phyloP scores from a whole-genome alignment of 2,329 filamentous ascomycete species.

The Ceratocystis destructans region DNA sequence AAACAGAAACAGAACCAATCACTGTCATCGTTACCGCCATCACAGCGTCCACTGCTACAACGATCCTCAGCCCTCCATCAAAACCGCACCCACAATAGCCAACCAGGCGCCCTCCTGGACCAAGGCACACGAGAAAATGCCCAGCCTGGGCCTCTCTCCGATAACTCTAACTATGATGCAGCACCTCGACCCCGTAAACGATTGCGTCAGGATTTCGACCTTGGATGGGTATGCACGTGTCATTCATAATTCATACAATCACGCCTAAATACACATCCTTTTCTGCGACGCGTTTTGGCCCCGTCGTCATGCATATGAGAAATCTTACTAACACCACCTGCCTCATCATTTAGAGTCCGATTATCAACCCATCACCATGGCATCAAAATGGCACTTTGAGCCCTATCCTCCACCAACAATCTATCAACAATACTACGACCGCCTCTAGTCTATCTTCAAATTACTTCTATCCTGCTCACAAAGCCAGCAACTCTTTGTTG shows the following conservation, averaged over 20 bases:
- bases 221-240: conserved; percentile 7
- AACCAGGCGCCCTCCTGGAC: not conserved
- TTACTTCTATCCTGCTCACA: not conserved
- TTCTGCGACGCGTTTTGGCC: too few species aligned
- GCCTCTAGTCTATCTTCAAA: not conserved
- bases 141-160: not conserved
- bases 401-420: not conserved
- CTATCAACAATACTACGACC: not conserved
- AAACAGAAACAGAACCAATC: not conserved
- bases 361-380: not conserved
- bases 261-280: not conserved
- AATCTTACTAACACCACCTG: not conserved
- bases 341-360: not conserved
- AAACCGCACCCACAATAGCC: not conserved
- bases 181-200: conserved; percentile 8
- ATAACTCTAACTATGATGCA: not conserved
- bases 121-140: not conserved
- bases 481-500: not conserved
- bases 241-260: not conserved
- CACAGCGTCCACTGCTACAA: not conserved
- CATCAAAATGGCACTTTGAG: not conserved
- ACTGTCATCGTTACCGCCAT: not conserved
- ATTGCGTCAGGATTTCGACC: not conserved
- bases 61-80: not conserved
- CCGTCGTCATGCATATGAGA: not conserved